Conservation (phyloP, 441 rosid genomes). For the Euphorbia corollata region DNA sequence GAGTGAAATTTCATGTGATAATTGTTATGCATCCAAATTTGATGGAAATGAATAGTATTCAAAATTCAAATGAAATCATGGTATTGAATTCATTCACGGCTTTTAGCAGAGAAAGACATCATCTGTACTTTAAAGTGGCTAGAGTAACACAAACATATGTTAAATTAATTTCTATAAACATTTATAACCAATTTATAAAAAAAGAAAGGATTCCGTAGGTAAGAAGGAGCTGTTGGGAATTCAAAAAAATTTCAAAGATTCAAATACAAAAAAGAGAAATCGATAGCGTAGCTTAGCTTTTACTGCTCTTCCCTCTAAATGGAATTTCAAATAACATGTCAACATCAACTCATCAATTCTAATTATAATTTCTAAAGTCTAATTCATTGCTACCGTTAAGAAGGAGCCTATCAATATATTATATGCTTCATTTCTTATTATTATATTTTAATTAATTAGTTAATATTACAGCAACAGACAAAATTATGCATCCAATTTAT, state of each 20-base stretch:
- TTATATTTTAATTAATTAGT: too few relatives aligned
- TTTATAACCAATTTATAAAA: too few relatives aligned
- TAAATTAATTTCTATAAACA: too few relatives aligned
- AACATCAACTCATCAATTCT: constrained; percentile 9
- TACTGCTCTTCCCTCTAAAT: constrained; percentile 15
- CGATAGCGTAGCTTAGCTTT: not conserved
- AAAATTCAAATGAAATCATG: not conserved
- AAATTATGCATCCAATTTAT: too few relatives aligned
- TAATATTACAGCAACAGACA: constrained; percentile 22
- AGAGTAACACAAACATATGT: not conserved
- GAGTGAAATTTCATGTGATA: too few relatives aligned
- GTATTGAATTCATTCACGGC: constrained; percentile 14
- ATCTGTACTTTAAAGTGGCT: not conserved
- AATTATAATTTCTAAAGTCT: not conserved
- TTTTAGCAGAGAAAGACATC: not conserved
- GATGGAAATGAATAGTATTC: not conserved
- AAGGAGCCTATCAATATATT: constrained; percentile 12
- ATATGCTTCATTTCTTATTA: not conserved
- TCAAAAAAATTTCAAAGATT: too few relatives aligned
- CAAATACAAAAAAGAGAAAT: not conserved
- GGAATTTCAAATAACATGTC: constrained; percentile 17
- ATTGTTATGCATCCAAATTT: too few relatives aligned
- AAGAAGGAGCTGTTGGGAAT: too few relatives aligned
- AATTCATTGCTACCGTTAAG: constrained; percentile 7
- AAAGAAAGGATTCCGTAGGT: not conserved